These are phyloP conservation scores for Colletotrichum noveboracense DNA, from an alignment of 2,329 filamentous ascomycete genomes.

Conservation along the genomic window DNA sequence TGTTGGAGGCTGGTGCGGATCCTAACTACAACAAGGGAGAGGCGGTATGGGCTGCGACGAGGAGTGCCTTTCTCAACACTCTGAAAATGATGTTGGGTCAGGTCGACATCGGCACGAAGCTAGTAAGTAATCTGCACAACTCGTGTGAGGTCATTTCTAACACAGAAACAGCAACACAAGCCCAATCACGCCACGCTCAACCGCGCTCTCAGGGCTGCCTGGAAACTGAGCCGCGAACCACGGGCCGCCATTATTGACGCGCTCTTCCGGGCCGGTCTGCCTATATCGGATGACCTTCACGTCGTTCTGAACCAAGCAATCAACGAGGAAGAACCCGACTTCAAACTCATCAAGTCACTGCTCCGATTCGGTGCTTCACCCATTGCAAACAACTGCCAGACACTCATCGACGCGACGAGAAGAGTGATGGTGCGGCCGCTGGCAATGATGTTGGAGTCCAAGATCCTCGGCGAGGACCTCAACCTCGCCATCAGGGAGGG, in stretches of 20 bases:
- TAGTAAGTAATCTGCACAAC: slow-evolving; percentile 35
- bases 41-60: slow-evolving; percentile 58
- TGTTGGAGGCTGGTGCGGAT: slow-evolving; percentile 52
- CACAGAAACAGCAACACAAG: slow-evolving; percentile 39
- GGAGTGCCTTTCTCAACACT: slow-evolving; percentile 54
- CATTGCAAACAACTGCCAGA: slow-evolving; percentile 55
- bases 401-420: slow-evolving; percentile 54
- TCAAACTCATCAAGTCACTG: slow-evolving; percentile 15
- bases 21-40: slow-evolving; percentile 61
- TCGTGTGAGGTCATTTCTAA: not conserved
- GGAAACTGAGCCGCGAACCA: slow-evolving; percentile 53
- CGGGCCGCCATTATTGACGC: slow-evolving; percentile 53
- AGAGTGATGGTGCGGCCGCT: slow-evolving; percentile 43
- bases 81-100: slow-evolving; percentile 58
- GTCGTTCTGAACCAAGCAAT: slow-evolving; percentile 55
- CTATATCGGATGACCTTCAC: slow-evolving; percentile 54
- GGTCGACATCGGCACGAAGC: slow-evolving; percentile 41
- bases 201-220: slow-evolving; percentile 57
- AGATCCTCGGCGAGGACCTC: slow-evolving; percentile 48
- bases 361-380: slow-evolving; percentile 55
- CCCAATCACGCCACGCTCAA: slow-evolving; percentile 53
- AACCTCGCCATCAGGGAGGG: slow-evolving; percentile 48
- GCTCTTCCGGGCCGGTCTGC: slow-evolving; percentile 57
- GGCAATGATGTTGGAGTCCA: slow-evolving; percentile 44
- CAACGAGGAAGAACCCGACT: slow-evolving; percentile 49